A percentile compares a stretch with the other conserved stretches of the same genome.
Evolutionary conservation across 345 rosid genomes (phyloP).

Genomic region (Citrus unshiu): DNA sequence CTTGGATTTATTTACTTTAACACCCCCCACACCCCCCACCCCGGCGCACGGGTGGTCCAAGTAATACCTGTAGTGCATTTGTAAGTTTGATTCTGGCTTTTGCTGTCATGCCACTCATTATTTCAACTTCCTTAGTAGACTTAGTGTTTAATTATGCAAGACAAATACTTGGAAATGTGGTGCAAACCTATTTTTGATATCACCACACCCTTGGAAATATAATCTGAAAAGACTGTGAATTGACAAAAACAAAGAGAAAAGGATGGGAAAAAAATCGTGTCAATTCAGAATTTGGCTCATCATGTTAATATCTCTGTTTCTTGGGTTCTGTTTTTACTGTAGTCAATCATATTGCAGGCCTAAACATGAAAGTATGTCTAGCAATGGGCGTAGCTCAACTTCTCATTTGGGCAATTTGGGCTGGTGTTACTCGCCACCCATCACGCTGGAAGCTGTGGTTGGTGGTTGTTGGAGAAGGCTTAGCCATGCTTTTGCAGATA

Average conservation of each 20-base stretch:
- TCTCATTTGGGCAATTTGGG: conserved; percentile 84
- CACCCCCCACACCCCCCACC: too few relatives aligned
- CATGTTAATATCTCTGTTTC: not conserved
- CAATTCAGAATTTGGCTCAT: not conserved
- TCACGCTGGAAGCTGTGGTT: conserved; percentile 78
- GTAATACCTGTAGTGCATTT: not conserved
- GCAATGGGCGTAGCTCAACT: conserved; percentile 65
- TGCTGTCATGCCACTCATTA: not conserved
- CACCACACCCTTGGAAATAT: not conserved
- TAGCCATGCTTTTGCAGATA: conserved; percentile 54
- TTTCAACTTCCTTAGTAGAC: not conserved
- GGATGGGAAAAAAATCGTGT: not conserved
- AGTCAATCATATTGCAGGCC: conserved; percentile 40
- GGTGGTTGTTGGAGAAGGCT: conserved; percentile 42
- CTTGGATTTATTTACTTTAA: not conserved
- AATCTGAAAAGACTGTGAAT: not conserved
- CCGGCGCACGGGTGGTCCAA: too few relatives aligned
- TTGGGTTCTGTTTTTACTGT: not conserved
- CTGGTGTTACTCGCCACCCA: conserved; percentile 59
- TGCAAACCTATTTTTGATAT: not conserved
- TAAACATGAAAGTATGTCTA: conserved; percentile 67
- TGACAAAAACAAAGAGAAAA: not conserved
- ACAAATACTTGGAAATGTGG: not conserved
- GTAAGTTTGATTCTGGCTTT: not conserved
- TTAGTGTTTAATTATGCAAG: not conserved